These are phyloP conservation scores for Aspergillus sergii DNA, from an alignment of 2,329 filamentous ascomycete species.

Conservation along the genomic window DNA sequence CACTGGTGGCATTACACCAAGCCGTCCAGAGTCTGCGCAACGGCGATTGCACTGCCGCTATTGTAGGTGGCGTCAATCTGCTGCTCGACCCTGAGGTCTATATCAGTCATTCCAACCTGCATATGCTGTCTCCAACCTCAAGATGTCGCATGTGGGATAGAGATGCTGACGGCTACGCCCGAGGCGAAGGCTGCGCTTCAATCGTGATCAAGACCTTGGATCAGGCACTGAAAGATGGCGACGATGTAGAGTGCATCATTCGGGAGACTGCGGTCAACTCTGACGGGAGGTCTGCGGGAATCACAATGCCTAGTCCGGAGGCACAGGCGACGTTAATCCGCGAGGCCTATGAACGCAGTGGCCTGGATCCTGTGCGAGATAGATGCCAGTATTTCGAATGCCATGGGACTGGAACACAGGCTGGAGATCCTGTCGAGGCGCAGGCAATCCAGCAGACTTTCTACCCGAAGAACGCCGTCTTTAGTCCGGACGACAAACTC, in stretches of 20 bases:
- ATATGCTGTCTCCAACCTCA: constrained; percentile 56
- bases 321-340: constrained; percentile 47
- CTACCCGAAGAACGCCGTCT: constrained; percentile 12
- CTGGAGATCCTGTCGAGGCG: constrained; percentile 36
- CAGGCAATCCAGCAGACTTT: constrained; percentile 28
- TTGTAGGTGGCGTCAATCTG: constrained; percentile 30
- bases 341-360: constrained; percentile 41
- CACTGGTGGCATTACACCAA: constrained; percentile 40
- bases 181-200: constrained; percentile 56
- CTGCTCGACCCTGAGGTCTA: constrained; percentile 34
- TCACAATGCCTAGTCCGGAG: constrained; percentile 37
- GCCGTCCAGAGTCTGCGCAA: constrained; percentile 33
- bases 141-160: constrained; percentile 50
- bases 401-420: constrained; percentile 48
- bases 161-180: constrained; percentile 53
- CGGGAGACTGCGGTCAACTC: constrained; percentile 39
- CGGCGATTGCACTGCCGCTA: constrained; percentile 29
- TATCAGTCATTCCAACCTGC: constrained; percentile 34
- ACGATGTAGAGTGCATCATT: constrained; percentile 47
- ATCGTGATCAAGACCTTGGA: constrained; percentile 56
- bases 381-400: constrained; percentile 50
- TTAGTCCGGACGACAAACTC: neutral
- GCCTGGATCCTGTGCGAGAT: constrained; percentile 35
- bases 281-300: constrained; percentile 38
- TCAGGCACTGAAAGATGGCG: constrained; percentile 51